Conservation (phyloP, 139 green algal species). For the Closterium sp. region DNA sequence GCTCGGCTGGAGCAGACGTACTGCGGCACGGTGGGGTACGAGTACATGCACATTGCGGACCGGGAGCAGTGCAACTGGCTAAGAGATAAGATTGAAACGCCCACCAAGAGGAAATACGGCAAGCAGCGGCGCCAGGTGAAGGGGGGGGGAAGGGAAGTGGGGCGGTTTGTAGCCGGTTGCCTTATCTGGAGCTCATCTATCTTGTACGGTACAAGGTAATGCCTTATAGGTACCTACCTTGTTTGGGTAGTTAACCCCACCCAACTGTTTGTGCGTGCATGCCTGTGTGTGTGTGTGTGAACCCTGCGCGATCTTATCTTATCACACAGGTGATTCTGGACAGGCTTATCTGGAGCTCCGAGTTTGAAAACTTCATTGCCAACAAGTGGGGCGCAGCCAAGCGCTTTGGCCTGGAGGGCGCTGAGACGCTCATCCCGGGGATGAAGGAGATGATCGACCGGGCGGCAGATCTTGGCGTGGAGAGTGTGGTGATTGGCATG, state of each 20-base stretch:
- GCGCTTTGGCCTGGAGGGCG: slow-evolving; percentile 69
- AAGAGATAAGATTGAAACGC: slow-evolving; percentile 59
- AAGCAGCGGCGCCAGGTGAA: background rate
- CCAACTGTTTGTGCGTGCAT: too few species aligned
- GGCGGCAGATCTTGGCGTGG: slow-evolving; percentile 78
- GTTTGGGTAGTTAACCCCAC: too few species aligned
- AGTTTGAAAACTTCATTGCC: slow-evolving; percentile 95
- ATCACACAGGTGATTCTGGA: slow-evolving; percentile 79
- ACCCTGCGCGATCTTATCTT: background rate
- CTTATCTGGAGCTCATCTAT: too few species aligned
- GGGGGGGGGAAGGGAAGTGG: too few species aligned
- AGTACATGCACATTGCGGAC: slow-evolving; percentile 99
- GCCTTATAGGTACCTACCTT: too few species aligned
- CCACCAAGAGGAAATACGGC: slow-evolving; percentile 21
- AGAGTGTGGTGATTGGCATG: slow-evolving; percentile 86
- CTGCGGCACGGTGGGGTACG: slow-evolving; percentile 87
- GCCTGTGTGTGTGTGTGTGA: too few species aligned
- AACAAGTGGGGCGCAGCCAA: slow-evolving; percentile 79
- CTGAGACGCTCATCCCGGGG: slow-evolving; percentile 90
- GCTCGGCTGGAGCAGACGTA: slow-evolving; percentile 82
- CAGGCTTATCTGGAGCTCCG: slow-evolving; percentile 88
- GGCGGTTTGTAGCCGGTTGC: too few species aligned
- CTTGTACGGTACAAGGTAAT: too few species aligned
- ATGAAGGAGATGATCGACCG: slow-evolving; percentile 92
- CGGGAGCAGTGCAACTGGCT: slow-evolving; percentile 95